Evolutionary conservation across 257 asterid genomes (phyloP), one percentile per base, ranked within the genome.

Genomic region (Nicotiana attenuata): DNA sequence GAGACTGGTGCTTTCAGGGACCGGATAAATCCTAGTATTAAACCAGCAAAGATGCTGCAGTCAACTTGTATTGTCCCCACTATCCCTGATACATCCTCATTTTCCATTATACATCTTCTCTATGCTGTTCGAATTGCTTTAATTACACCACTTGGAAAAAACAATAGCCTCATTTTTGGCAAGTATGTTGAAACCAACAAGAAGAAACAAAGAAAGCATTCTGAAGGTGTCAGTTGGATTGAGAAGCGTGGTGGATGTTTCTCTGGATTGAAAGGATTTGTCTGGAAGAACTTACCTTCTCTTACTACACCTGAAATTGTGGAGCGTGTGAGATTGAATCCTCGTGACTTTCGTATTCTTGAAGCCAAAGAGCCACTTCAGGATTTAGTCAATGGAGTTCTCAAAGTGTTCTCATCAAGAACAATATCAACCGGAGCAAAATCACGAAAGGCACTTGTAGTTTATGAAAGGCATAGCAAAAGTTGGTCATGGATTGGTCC

Each of bases 401-500:
- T 95, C 47, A 96, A 92, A 85, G 90, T 96, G 80, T 91, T 93
- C 68, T 89, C 95, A 56, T 95, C 98, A 38, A 91, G 87, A 89
- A 95, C 97, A 57, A 93, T 97, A 50, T 97, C 99, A 56, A 86
- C 91, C 20, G 98, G 97, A 77, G 99, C 97, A 59, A 96, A 96
- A 88, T 98, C 96, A 78, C 92, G 95, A 97, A 96, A 93, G 88
- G 88, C 97, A 14, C 97, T 93, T 66, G 97, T 91, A 53, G 90
- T 89, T 24, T 96, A 91, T 84, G 97, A 93, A 84, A 96, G 89
- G 84, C 82, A 93, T 31, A 83, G 85, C 47, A 96, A 92, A 88
- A 86, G 94, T 80, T 96, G 99, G 99, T 88, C 95, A 20, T 95
- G 99, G 99, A 83, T 90, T 50, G 97, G 99, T 83, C 99, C 98